phyloP scores from a whole-genome alignment of 371 early-diverging fungal species.

The Actinomortierella ambigua region DNA sequence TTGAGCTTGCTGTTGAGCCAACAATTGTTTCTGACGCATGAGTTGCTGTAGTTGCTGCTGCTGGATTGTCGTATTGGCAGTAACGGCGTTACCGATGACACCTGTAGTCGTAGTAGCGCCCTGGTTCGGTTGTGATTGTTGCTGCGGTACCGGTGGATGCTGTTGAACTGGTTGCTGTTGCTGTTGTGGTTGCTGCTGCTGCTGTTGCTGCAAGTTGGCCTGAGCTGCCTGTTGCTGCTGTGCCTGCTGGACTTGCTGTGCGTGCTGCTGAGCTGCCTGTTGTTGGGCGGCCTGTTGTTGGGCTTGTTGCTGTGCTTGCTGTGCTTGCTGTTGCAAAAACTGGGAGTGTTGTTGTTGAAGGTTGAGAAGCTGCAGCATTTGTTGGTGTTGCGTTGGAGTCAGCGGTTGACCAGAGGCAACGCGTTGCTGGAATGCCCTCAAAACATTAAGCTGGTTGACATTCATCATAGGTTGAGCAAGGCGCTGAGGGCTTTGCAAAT shows the following conservation, averaged over 20 bases:
- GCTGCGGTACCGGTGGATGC: slow-evolving; percentile 3
- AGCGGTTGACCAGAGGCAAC: slow-evolving; percentile 8
- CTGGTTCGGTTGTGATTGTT: not conserved
- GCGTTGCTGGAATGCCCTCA: slow-evolving; percentile 22
- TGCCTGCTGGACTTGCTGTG: slow-evolving; percentile 10
- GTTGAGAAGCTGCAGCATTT: slow-evolving; percentile 16
- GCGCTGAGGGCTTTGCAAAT: slow-evolving; percentile 9
- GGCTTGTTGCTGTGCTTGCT: slow-evolving; percentile 26
- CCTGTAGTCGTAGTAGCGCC: no score
- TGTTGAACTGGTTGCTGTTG: slow-evolving; percentile 19
- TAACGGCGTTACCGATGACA: no score
- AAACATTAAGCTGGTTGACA: slow-evolving; percentile 6
- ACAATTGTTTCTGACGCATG: no score
- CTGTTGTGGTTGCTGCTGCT: slow-evolving; percentile 30
- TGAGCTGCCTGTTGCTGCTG: slow-evolving; percentile 22
- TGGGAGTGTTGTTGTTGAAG: slow-evolving; percentile 10
- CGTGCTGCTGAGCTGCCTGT: not conserved
- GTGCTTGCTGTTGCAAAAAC: slow-evolving; percentile 10
- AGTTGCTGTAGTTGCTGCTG: no score
- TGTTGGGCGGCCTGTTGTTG: slow-evolving; percentile 13
- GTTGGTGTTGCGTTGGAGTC: slow-evolving; percentile 48
- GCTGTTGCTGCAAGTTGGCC: slow-evolving; percentile 15
- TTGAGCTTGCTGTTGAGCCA: slow-evolving; percentile 1
- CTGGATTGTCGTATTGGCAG: no score
- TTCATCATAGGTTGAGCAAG: not conserved